Evolutionary conservation across 2,329 filamentous ascomycete genomes (phyloP).

Genomic region (Fusarium keratoplasticum): DNA sequence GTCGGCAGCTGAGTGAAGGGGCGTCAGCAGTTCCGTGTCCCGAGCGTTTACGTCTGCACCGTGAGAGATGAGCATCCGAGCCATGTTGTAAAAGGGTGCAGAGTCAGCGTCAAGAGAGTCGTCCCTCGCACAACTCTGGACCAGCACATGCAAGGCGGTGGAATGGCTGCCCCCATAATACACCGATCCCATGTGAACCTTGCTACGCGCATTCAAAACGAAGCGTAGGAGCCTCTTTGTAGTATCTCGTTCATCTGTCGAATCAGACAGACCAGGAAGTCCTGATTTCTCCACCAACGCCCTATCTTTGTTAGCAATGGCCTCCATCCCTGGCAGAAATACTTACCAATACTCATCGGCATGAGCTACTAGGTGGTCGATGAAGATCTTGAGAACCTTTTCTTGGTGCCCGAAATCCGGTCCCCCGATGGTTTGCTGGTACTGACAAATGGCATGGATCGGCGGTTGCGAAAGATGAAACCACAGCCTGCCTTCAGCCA

Average conservation of each 20-base stretch:
- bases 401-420: slow-evolving; percentile 4
- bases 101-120: background rate
- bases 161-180: background rate
- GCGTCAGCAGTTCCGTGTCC: slow-evolving; percentile 16
- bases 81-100: slow-evolving; percentile 8
- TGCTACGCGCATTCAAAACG: slow-evolving; percentile 24
- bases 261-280: background rate
- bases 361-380: slow-evolving; percentile 29
- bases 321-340: background rate
- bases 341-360: slow-evolving; percentile 37
- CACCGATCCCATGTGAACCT: background rate
- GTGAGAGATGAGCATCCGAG: slow-evolving; percentile 14
- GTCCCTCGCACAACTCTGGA: background rate
- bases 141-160: slow-evolving; percentile 30
- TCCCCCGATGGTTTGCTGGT: background rate
- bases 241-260: background rate
- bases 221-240: slow-evolving; percentile 16
- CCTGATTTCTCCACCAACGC: slow-evolving; percentile 23
- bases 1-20: slow-evolving; percentile 23
- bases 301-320: slow-evolving; percentile 28
- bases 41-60: slow-evolving; percentile 34
- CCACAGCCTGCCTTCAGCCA: slow-evolving; percentile 32
- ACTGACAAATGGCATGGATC: slow-evolving; percentile 32
- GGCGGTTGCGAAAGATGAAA: slow-evolving; percentile 30
- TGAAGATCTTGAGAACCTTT: slow-evolving; percentile 20